These are phyloP conservation scores for Hymenoscyphus fraxineus DNA, from an alignment of 2,329 filamentous ascomycete species.

Conservation along the genomic window DNA sequence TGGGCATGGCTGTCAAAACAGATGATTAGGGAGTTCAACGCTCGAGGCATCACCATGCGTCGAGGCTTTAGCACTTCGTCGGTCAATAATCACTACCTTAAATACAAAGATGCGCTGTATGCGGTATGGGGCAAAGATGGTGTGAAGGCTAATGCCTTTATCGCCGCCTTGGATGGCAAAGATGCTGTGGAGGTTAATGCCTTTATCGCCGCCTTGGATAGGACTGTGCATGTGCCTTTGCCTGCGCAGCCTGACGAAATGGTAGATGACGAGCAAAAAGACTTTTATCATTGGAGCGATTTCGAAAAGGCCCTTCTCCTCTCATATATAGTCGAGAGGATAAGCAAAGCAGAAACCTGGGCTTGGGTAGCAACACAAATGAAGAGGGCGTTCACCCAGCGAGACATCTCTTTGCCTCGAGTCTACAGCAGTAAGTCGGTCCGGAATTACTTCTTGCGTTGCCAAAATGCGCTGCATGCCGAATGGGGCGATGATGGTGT, in stretches of 20 bases:
- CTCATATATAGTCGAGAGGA: background rate
- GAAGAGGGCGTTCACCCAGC: background rate
- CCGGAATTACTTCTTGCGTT: background rate
- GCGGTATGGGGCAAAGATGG: background rate
- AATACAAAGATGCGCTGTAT: too few species aligned
- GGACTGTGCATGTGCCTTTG: background rate
- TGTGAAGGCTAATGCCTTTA: background rate
- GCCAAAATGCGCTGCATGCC: background rate
- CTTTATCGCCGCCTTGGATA: background rate
- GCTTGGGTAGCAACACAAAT: background rate
- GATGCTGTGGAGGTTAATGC: background rate
- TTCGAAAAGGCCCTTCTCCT: background rate
- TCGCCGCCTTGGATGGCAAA: background rate
- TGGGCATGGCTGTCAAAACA: background rate
- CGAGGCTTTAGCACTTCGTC: background rate
- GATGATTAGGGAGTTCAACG: background rate
- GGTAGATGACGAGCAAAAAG: background rate
- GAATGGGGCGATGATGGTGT: background rate
- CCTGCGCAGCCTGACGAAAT: too few species aligned
- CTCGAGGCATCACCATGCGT: background rate
- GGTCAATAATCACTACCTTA: background rate
- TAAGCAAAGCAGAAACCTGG: background rate
- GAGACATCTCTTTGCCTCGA: background rate
- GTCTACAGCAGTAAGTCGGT: background rate
- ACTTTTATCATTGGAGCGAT: background rate